A percentile compares a stretch with the other conserved stretches of the same genome.
These are phyloP conservation scores for Suillus ampliporus DNA, from an alignment of 768 basidiomycete species.

Conservation along the genomic window DNA sequence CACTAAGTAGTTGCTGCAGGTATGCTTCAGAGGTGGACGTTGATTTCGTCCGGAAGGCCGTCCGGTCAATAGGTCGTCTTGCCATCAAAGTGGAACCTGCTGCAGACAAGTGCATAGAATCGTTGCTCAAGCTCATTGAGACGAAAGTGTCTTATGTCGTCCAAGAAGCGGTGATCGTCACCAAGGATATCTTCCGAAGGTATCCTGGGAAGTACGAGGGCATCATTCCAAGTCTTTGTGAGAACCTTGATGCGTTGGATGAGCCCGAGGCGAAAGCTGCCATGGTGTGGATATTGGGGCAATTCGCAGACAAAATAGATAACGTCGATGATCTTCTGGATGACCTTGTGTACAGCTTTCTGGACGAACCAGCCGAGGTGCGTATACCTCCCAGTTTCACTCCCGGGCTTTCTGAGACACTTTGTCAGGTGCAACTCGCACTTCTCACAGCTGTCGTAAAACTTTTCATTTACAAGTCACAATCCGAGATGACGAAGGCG, in stretches of 20 bases:
- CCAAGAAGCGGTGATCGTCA: conserved; percentile 96
- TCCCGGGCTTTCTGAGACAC: background rate
- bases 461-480: conserved; percentile 89
- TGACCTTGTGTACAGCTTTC: conserved; percentile 85
- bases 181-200: conserved; percentile 95
- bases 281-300: conserved; percentile 98
- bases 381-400: conserved; percentile 23
- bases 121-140: conserved; percentile 84
- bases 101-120: conserved; percentile 88
- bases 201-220: conserved; percentile 98
- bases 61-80: conserved; percentile 95
- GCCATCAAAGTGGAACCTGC: conserved; percentile 95
- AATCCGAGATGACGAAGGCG: conserved; percentile 83
- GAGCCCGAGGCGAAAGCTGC: conserved; percentile 97
- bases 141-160: conserved; percentile 96
- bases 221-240: conserved; percentile 92
- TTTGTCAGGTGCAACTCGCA: conserved; percentile 86
- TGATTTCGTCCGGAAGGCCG: conserved; percentile 97
- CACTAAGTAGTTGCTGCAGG: conserved; percentile 43
- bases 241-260: conserved; percentile 89
- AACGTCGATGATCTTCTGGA: conserved; percentile 96
- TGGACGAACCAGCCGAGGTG: conserved; percentile 95
- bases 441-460: conserved; percentile 95
- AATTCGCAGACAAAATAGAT: conserved; percentile 94
- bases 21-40: conserved; percentile 99